Evolutionary conservation across 108 stramenopile species (phyloP), one percentile per base, ranked within the genome.

Genomic region (Nitzschia sp.): DNA sequence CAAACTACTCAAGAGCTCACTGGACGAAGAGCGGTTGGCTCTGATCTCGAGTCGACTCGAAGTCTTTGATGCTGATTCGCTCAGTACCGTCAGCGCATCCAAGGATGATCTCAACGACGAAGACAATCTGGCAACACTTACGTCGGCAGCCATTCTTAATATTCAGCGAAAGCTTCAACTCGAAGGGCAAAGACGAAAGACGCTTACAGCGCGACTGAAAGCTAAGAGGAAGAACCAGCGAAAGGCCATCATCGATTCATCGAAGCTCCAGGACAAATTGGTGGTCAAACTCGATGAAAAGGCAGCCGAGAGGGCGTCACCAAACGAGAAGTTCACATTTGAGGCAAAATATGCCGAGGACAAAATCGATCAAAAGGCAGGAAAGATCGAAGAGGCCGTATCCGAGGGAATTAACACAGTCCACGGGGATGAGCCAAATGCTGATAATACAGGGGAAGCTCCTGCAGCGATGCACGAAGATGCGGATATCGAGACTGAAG

Each of bases 191-290:
- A 16, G 48, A 21, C 48, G 48, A 50, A 16, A n/a, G 5, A 50
- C 48, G 19, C 48, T 50, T n/a, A 50, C 48, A 22, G 48, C 48
- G 17, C 9, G 48, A 21, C 48, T 50, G 17, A 50, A 50, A 22
- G 48, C 48, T n/a, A 50, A 50, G 19, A 50, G 48, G 19, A 50
- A 50, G 38, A 50, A 50, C 21, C 48, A 50, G 19, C 9, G 48
- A 50, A 50, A 50, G 48, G 48, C 48, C 8, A n/a, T 50, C 19
- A 21, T 50, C 4, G 48, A 50, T 50, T 50, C 48, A 50, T 50
- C 48, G 19, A 50, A 19, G 21, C 48, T 50, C 13, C 48, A 50
- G 19, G 48, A 50, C 48, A 11, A 21, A 21, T n/a, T 50, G 8
- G 16, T 50, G 21, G 48, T 50, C 4, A 50, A 50, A 21, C 48